phyloP scores from a whole-genome alignment of 176 grass and related monocot genomes.

The Eragrostis curvula region DNA sequence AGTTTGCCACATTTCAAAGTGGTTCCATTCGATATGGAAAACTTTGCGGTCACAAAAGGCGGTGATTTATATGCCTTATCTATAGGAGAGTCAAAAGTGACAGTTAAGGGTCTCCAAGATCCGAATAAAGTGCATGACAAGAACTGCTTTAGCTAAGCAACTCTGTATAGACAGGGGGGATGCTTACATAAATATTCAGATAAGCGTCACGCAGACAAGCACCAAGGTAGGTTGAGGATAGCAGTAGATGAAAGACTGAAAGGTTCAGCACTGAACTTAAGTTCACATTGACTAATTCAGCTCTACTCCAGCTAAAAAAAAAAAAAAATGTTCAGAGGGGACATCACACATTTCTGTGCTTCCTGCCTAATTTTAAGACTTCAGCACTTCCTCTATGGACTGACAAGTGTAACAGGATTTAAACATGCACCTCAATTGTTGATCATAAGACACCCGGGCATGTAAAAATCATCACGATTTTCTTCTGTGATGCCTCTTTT shows the following conservation, averaged over 20 bases:
- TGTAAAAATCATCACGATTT: too few species aligned
- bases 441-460: too few species aligned
- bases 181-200: conserved; percentile 41
- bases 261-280: conserved; percentile 15
- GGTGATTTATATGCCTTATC: conserved; percentile 8
- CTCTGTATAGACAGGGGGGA: conserved; percentile 27
- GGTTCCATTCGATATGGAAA: conserved; percentile 24
- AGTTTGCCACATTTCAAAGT: background rate
- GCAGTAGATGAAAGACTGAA: conserved; percentile 35
- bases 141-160: conserved; percentile 31
- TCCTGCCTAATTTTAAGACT: too few species aligned
- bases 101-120: conserved; percentile 29
- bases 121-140: conserved; percentile 24
- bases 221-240: conserved; percentile 13
- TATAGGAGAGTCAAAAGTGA: conserved; percentile 36
- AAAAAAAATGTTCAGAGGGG: background rate
- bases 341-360: too few species aligned
- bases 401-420: too few species aligned
- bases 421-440: too few species aligned
- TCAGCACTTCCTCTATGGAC: too few species aligned
- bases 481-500: too few species aligned
- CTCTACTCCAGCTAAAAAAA: background rate
- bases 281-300: conserved; percentile 30
- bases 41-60: conserved; percentile 33
- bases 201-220: conserved; percentile 30